phyloP scores from a whole-genome alignment of 352 stramenopile species.

The Phytophthora vignae region DNA sequence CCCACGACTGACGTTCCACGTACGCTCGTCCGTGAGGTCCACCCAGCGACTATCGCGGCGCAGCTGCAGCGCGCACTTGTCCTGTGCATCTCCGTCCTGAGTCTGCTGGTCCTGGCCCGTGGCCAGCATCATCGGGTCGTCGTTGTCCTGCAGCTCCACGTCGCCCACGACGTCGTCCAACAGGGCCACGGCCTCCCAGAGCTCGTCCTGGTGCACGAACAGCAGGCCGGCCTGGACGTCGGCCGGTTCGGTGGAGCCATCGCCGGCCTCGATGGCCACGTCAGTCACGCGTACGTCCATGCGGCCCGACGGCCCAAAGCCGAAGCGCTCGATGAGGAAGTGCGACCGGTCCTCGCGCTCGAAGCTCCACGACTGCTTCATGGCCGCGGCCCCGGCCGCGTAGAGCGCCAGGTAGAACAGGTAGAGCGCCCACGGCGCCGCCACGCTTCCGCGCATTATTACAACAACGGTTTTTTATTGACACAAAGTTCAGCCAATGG shows the following conservation, averaged over 20 bases:
- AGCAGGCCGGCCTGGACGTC: conserved; percentile 53
- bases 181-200: conserved; percentile 65
- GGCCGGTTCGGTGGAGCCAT: background rate
- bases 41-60: conserved; percentile 62
- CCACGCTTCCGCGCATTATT: background rate
- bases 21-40: conserved; percentile 61
- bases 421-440: background rate
- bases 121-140: background rate
- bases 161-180: conserved; percentile 44
- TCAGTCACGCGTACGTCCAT: conserved; percentile 78
- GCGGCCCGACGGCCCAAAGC: conserved; percentile 69
- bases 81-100: background rate
- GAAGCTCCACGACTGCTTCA: conserved; percentile 87
- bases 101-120: background rate
- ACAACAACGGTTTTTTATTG: background rate
- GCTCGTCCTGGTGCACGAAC: conserved; percentile 71
- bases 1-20: conserved; percentile 62
- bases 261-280: conserved; percentile 40
- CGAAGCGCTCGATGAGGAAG: conserved; percentile 93
- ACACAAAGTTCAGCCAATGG: background rate
- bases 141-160: conserved; percentile 28
- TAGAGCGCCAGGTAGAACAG: conserved; percentile 1
- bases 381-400: conserved; percentile 25
- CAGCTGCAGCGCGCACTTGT: conserved; percentile 58
- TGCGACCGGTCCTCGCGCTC: conserved; percentile 69